phyloP scores from a whole-genome alignment of 2,329 filamentous ascomycete species.

The Fusarium oligoseptatum region DNA sequence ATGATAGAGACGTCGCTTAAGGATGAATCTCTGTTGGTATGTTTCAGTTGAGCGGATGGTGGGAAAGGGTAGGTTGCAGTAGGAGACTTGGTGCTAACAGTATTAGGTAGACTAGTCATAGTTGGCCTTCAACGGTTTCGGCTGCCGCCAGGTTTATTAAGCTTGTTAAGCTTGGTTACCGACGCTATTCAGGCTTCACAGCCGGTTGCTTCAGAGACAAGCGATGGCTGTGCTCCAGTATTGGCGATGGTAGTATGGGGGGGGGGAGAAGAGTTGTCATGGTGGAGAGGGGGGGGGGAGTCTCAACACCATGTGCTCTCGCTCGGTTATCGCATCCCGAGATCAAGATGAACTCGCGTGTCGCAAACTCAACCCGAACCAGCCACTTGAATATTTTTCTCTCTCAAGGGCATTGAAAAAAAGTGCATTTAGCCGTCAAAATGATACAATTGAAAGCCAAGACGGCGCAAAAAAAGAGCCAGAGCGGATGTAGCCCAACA shows the following conservation, averaged over 20 bases:
- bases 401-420: not conserved
- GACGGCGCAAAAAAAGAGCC: not conserved
- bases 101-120: not conserved
- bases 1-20: not conserved
- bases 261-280: not conserved
- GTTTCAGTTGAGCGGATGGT: not conserved
- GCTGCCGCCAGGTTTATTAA: not conserved
- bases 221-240: not conserved
- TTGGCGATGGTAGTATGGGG: not conserved
- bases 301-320: not conserved
- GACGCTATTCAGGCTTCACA: not conserved
- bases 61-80: not conserved
- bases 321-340: not conserved
- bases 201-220: not conserved
- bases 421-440: not conserved
- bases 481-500: not conserved
- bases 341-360: not conserved
- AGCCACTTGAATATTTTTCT: not conserved
- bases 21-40: not conserved
- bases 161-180: not conserved
- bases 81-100: not conserved
- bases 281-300: not conserved
- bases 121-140: not conserved
- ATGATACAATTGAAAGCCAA: not conserved
- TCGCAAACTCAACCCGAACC: not conserved